A percentile compares a stretch with the other conserved stretches of the same genome.
phyloP scores from a whole-genome alignment of 2,329 filamentous ascomycete species.

The Neofusicoccum parvum region DNA sequence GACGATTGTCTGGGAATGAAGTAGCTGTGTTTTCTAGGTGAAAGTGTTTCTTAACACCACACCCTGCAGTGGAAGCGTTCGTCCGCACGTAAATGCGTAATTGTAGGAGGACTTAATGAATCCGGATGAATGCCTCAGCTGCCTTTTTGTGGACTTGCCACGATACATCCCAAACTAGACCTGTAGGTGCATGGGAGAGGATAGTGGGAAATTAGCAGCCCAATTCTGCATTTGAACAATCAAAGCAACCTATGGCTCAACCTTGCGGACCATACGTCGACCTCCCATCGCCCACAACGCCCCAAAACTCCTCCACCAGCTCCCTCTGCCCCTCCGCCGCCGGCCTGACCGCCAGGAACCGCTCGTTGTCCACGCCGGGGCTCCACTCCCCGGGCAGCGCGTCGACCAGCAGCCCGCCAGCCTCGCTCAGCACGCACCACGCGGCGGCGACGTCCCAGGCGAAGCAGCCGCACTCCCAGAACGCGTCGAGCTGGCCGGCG shows the following conservation, averaged over 20 bases:
- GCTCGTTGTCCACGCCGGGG: not conserved
- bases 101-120: too few relatives aligned
- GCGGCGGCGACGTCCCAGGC: constrained; percentile 1
- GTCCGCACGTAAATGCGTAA: too few relatives aligned
- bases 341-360: not conserved
- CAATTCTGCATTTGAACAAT: too few relatives aligned
- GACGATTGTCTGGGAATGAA: too few relatives aligned
- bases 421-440: constrained; percentile 2
- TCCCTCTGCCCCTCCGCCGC: not conserved
- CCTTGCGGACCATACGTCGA: not conserved
- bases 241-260: not conserved
- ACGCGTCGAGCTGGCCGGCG: constrained; percentile 1
- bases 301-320: constrained; percentile 1
- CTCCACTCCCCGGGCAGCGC: not conserved
- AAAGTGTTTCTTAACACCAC: too few relatives aligned
- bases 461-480: constrained; percentile 5
- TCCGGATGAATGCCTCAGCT: too few relatives aligned
- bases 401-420: not conserved
- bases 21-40: too few relatives aligned
- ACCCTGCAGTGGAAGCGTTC: too few relatives aligned
- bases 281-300: not conserved
- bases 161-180: too few relatives aligned
- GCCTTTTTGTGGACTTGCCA: too few relatives aligned
- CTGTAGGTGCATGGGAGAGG: too few relatives aligned
- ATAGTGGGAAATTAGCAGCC: too few relatives aligned